Percentiles rank a stretch among this genome's conserved stretches.
Evolutionary conservation across 164 flowering plant genomes (phyloP).

Genomic region (Kalanchoe fedtschenkoi): DNA sequence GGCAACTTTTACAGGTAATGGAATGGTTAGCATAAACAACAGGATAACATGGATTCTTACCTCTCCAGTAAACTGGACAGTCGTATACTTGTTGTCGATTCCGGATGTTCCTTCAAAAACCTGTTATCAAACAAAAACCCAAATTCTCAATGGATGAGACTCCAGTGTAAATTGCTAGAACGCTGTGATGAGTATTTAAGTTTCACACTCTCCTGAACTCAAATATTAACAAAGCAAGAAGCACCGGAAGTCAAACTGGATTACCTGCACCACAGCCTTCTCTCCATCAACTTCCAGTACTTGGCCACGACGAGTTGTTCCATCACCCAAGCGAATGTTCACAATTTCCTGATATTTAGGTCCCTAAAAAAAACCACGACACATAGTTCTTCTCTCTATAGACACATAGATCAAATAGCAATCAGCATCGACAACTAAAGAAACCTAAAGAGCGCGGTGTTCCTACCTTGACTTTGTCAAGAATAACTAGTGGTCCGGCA

Average conservation of each 20-base stretch:
- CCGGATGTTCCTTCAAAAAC: conserved; percentile 99
- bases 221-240: not conserved
- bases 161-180: no score
- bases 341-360: conserved; percentile 96
- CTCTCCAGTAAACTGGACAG: conserved; percentile 98
- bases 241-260: not conserved
- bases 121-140: conserved; percentile 25
- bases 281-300: conserved; percentile 98
- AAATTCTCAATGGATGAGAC: not conserved
- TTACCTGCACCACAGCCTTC: conserved; percentile 97
- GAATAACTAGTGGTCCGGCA: conserved; percentile 96
- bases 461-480: conserved; percentile 90
- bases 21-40: not conserved
- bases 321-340: conserved; percentile 91
- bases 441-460: not conserved
- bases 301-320: conserved; percentile 89
- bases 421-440: not conserved
- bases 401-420: not conserved
- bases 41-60: conserved; percentile 19
- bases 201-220: no score
- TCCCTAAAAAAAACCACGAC: conserved; percentile 33
- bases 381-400: not conserved
- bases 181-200: not conserved
- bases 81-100: conserved; percentile 94
- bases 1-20: not conserved